A percentile compares a stretch with the other conserved stretches of the same genome.
phyloP scores from a whole-genome alignment of 2,329 filamentous ascomycete genomes.

The Bipolaris sorokiniana region DNA sequence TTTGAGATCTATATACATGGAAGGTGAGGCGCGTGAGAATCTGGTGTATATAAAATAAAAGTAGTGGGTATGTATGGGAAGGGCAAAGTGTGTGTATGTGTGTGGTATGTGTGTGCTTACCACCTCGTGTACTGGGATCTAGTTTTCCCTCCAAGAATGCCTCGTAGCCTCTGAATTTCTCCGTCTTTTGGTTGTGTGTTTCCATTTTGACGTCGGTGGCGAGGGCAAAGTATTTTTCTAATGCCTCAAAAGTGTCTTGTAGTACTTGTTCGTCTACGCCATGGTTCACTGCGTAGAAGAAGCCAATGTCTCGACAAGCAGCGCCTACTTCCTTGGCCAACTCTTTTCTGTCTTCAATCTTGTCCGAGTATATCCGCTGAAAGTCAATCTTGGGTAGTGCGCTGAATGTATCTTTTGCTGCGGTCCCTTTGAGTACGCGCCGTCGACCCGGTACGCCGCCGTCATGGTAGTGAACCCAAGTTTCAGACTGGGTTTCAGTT shows the following conservation, averaged over 20 bases:
- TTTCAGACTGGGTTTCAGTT: slow-evolving; percentile 18
- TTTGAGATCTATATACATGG: slow-evolving; percentile 35
- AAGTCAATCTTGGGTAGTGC: slow-evolving; percentile 42
- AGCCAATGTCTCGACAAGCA: slow-evolving; percentile 43
- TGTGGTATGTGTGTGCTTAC: slow-evolving; percentile 15
- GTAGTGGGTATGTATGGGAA: too few relatives aligned
- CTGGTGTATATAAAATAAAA: neutral
- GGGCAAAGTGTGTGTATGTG: neutral
- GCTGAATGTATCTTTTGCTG: slow-evolving; percentile 34
- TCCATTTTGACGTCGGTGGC: slow-evolving; percentile 46
- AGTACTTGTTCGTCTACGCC: slow-evolving; percentile 37
- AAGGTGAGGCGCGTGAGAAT: neutral
- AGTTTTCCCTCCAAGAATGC: slow-evolving; percentile 46
- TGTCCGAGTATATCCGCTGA: slow-evolving; percentile 36
- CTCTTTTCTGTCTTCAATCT: slow-evolving; percentile 31
- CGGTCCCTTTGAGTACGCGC: slow-evolving; percentile 32
- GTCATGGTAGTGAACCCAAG: slow-evolving; percentile 42
- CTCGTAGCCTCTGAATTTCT: slow-evolving; percentile 47
- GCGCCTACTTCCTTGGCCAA: slow-evolving; percentile 39
- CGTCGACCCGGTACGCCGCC: slow-evolving; percentile 38
- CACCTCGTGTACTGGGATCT: slow-evolving; percentile 45
- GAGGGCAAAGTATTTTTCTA: slow-evolving; percentile 42
- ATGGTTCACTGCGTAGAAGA: slow-evolving; percentile 45
- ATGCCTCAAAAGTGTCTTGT: slow-evolving; percentile 37
- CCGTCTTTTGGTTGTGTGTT: slow-evolving; percentile 44